phyloP scores from a whole-genome alignment of 805 yeast genomes.

The Wickerhamomyces bovis region DNA sequence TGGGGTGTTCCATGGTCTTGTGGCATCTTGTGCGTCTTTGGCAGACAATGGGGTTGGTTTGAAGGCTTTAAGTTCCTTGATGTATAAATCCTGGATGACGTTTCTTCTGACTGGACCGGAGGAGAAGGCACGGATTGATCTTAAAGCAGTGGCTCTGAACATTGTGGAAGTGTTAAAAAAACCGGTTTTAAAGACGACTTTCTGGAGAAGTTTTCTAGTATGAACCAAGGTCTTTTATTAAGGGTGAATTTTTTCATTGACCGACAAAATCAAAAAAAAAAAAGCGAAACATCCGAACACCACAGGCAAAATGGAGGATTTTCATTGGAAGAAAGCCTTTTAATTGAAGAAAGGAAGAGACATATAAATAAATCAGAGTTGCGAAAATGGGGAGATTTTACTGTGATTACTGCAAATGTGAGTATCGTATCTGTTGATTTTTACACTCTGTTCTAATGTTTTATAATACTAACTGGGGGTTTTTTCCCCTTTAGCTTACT shows the following conservation, averaged over 20 bases:
- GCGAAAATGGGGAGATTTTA: conserved; percentile 58
- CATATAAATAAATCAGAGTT: not conserved
- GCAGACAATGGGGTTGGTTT: conserved; percentile 75
- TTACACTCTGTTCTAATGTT: not conserved
- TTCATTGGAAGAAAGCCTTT: conserved; percentile 1
- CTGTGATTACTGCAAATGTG: conserved; percentile 76
- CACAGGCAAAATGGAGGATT: not conserved
- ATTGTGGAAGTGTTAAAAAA: conserved; percentile 5
- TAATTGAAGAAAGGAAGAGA: not conserved
- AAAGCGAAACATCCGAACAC: not conserved
- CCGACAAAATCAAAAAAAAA: not conserved
- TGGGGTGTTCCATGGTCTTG: conserved; percentile 81
- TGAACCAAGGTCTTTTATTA: not conserved
- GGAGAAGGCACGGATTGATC: conserved; percentile 30
- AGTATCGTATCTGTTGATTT: conserved; percentile 9
- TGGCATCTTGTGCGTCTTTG: conserved; percentile 70
- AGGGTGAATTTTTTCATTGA: not conserved
- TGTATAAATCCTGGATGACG: conserved; percentile 77
- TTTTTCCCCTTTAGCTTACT: conserved; percentile 37
- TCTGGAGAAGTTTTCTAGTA: too few species aligned
- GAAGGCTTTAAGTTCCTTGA: conserved; percentile 81
- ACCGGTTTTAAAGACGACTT: too few species aligned
- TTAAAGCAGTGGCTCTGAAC: conserved; percentile 20
- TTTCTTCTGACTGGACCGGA: conserved; percentile 34
- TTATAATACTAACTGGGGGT: conserved; percentile 7